Evolutionary conservation across 1,139 yeast genomes (phyloP), one percentile per base, ranked within the genome.

Genomic region (Saccharomyces hybrid): DNA sequence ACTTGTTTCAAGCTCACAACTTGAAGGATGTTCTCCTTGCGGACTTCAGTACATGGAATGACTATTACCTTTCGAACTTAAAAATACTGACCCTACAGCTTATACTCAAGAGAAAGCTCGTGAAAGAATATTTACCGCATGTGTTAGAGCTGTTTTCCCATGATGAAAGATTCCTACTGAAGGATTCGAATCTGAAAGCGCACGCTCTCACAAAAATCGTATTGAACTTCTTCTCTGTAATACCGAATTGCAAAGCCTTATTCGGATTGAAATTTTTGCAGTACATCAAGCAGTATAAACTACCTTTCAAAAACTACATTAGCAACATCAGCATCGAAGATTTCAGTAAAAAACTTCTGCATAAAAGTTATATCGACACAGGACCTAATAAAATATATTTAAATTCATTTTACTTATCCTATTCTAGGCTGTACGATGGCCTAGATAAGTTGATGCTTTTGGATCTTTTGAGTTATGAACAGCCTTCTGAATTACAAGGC

Each of bases 181-280:
- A 55, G 28, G 61, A 59, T 49, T 32, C 56, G 3, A 59, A 60
- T 5, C 16, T 61, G 5, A 67, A 65, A 48, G 53, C 59, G 1
- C 62, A 60, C 26, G 56, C 66, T 1, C 31, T 66, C 4, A 56
- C 60, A 3, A 68, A 68, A 55, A 50, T 68, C 1, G 28, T 69
- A n/a, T 57, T 70, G 28, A 67, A 66, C 54, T 56, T 65, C 41
- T 67, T 60, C 44, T 57, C 65, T 2, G 41, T 60, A 9, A 49
- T 61, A 34, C 60, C 67, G 8, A 49, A 55, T 5, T 57, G 54
- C 26, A 65, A 62, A 55, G 55, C 60, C 5, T 54, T 68, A 19
- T 64, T 67, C 49, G 70, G 69, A 1, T 51, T 69, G 44, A 70
- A 70, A 54, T 63, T 67, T 54, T 50, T 66, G 26, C 70, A 69